Evolutionary conservation across 2,329 filamentous ascomycete species (phyloP), one percentile per base, ranked within the genome.

Genomic region (Aurifilum marmelostoma): DNA sequence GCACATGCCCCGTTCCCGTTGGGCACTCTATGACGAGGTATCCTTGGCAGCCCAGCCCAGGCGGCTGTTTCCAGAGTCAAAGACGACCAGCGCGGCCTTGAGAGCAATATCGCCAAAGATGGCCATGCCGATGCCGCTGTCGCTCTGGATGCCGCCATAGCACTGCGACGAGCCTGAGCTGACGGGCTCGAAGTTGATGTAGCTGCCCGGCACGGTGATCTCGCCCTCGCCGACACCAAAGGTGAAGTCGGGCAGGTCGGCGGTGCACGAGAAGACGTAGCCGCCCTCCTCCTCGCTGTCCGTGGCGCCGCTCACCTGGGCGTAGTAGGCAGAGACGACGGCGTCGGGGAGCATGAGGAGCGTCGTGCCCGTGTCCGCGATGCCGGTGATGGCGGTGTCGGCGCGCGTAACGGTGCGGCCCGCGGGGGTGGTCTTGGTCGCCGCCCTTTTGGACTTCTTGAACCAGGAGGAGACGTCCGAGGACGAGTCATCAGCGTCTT

Each of bases 331-430:
- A 29, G 78, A 74, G 67, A 81, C 79, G n/a, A 82, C 75, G 34
- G 73, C 71, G 8, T 75, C 69, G 54, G 75, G 75, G 37, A 80
- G 75, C 39, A 81, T 71, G 72, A 82, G 77, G 62, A 83, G 78
- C 5, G 80, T 81, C 43, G 81, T 82, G 73, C 80, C 81, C 27
- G 81, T 83, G 72, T 83, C 81, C 70, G 77, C 79, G 58, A 81
- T 80, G 29, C 75, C 77, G 3, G 67, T 71, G 66, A 72, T 70
- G 59, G 73, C 71, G 1, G 83, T 80, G 64, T 80, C 76, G 82
- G 18, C 21, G 18, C 37, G 41, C 29, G 65, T 66, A 29, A 37
- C 56, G 56, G 65, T 34, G 18, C 29, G 37, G 56, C 60, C 60
- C 11, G 58, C 65, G 2, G 43, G 47, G 29, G 37, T 69, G 54